Conservation (phyloP, 345 rosid species). For the Angophora floribunda region DNA sequence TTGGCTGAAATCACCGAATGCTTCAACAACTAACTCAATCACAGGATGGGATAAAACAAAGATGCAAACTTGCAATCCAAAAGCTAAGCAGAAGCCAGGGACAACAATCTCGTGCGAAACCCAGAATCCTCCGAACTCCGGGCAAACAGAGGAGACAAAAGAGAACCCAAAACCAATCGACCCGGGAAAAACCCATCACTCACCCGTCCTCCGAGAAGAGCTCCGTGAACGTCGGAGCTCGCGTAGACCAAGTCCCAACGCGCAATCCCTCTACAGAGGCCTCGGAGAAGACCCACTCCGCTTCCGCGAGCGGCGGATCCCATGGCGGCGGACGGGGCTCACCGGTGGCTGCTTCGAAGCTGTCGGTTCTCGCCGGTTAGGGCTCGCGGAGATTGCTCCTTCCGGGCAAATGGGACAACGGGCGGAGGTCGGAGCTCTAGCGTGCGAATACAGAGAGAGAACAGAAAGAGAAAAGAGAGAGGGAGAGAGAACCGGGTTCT, state of each 20-base stretch:
- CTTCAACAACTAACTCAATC: neutral
- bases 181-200: neutral
- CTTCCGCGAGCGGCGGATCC: neutral
- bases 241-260: neutral
- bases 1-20: neutral
- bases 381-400: neutral
- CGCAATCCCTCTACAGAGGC: neutral
- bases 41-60: neutral
- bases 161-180: neutral
- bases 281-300: neutral
- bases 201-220: neutral
- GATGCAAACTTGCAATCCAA: neutral
- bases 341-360: neutral
- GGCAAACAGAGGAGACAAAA: neutral
- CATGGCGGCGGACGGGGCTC: neutral
- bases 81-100: neutral
- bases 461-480: neutral
- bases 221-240: neutral
- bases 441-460: neutral
- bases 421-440: neutral
- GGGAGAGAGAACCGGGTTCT: neutral
- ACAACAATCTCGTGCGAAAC: neutral
- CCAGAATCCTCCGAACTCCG: neutral
- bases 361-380: neutral
- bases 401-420: neutral